phyloP scores from a whole-genome alignment of 2,329 filamentous ascomycete genomes.

The Stachybotrys echinatus region DNA sequence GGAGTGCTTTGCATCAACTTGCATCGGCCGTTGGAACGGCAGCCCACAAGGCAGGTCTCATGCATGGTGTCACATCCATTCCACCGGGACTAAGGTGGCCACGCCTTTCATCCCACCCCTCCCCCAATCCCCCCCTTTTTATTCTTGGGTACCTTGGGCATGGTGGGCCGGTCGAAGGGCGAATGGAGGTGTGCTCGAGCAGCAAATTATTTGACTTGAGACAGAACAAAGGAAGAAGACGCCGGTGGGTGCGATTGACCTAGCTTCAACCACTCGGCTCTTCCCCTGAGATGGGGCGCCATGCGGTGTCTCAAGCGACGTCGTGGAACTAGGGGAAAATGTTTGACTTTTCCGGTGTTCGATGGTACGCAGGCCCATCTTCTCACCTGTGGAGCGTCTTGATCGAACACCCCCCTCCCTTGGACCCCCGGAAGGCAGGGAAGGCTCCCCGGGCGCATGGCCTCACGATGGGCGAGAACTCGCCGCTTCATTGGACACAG shows the following conservation, averaged over 20 bases:
- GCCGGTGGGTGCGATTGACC: not conserved
- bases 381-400: not conserved
- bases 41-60: not conserved
- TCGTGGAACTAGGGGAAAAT: not conserved
- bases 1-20: no score
- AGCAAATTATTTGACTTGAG: not conserved
- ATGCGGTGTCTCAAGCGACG: not conserved
- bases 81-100: not conserved
- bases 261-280: slow-evolving; percentile 4
- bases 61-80: not conserved
- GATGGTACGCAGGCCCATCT: not conserved
- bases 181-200: no score
- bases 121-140: no score
- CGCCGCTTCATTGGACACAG: not conserved
- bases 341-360: not conserved
- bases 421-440: not conserved
- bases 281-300: slow-evolving; percentile 1
- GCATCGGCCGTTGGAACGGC: not conserved
- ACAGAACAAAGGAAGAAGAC: not conserved
- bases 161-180: no score
- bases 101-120: not conserved
- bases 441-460: not conserved
- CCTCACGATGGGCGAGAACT: not conserved
- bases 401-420: not conserved
- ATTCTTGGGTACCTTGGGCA: no score